Percentiles rank a stretch among this genome's conserved stretches.
These are phyloP conservation scores for Auricularia sp. DNA, from an alignment of 768 basidiomycete species.

Conservation along the genomic window DNA sequence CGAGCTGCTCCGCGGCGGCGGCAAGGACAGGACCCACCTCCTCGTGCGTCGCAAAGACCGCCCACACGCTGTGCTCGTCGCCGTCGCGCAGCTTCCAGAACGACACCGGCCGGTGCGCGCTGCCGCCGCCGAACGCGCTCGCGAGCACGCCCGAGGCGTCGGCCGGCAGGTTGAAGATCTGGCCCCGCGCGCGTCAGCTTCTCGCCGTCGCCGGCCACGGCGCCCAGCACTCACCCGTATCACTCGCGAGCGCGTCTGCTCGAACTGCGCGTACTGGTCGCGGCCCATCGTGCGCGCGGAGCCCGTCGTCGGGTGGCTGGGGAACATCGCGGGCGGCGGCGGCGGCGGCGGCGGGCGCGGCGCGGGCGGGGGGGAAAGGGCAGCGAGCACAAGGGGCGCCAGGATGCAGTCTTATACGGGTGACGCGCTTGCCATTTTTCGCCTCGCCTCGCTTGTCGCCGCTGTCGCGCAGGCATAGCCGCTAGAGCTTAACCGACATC, in stretches of 20 bases:
- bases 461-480: background rate
- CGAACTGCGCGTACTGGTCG: slow-evolving; percentile 21
- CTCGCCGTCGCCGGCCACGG: background rate
- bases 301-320: slow-evolving; percentile 6
- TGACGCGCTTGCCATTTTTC: slow-evolving; percentile 3
- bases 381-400: background rate
- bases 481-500: background rate
- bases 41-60: slow-evolving; percentile 48
- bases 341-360: background rate
- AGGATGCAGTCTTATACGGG: slow-evolving; percentile 1
- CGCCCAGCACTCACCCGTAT: slow-evolving; percentile 32
- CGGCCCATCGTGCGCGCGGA: slow-evolving; percentile 6
- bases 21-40: slow-evolving; percentile 35
- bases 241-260: slow-evolving; percentile 42
- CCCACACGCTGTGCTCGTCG: slow-evolving; percentile 35
- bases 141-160: slow-evolving; percentile 7
- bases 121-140: slow-evolving; percentile 32
- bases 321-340: background rate
- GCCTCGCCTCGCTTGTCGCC: background rate
- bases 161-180: slow-evolving; percentile 9
- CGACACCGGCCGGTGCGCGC: slow-evolving; percentile 31
- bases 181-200: background rate
- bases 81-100: slow-evolving; percentile 39
- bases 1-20: background rate
- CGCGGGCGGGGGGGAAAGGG: background rate